These are phyloP conservation scores for Postia placenta DNA, from an alignment of 768 basidiomycete species.

Conservation along the genomic window DNA sequence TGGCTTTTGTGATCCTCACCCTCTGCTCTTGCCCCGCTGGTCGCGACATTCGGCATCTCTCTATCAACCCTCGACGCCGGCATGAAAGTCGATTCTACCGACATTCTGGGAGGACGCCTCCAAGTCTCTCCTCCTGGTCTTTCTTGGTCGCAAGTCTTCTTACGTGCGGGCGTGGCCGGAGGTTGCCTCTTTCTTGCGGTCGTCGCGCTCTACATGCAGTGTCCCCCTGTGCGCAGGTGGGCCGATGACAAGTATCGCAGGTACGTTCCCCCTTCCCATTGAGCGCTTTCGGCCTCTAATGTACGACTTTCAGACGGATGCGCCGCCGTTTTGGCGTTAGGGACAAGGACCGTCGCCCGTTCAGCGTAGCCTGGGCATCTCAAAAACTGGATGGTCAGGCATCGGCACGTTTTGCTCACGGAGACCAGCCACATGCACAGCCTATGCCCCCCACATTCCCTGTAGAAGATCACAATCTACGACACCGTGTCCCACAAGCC, in stretches of 20 bases:
- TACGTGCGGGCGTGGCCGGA: too few relatives aligned
- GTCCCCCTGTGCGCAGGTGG: constrained; percentile 26
- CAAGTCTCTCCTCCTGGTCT: constrained; percentile 29
- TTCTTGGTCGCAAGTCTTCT: constrained; percentile 25
- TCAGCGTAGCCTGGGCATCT: constrained; percentile 83
- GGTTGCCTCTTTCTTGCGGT: neutral
- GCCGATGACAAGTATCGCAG: constrained; percentile 59
- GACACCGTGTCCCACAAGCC: neutral
- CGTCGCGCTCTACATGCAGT: neutral
- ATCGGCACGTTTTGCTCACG: too few relatives aligned
- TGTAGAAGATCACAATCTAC: neutral
- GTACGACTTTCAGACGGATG: constrained; percentile 48
- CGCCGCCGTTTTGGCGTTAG: constrained; percentile 79
- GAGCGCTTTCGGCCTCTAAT: constrained; percentile 1
- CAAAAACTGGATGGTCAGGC: too few relatives aligned
- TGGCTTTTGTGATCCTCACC: neutral
- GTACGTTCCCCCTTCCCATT: constrained; percentile 34
- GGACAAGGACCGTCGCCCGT: constrained; percentile 74
- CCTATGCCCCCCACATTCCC: neutral
- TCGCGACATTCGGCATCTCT: constrained; percentile 3
- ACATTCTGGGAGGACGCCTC: constrained; percentile 59
- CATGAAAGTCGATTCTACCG: constrained; percentile 66
- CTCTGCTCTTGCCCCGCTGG: constrained; percentile 1
- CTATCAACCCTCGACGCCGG: constrained; percentile 18
- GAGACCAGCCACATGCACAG: neutral